Conservation (phyloP, 2,329 filamentous ascomycete genomes). For the Colletotrichum spaethianum region DNA sequence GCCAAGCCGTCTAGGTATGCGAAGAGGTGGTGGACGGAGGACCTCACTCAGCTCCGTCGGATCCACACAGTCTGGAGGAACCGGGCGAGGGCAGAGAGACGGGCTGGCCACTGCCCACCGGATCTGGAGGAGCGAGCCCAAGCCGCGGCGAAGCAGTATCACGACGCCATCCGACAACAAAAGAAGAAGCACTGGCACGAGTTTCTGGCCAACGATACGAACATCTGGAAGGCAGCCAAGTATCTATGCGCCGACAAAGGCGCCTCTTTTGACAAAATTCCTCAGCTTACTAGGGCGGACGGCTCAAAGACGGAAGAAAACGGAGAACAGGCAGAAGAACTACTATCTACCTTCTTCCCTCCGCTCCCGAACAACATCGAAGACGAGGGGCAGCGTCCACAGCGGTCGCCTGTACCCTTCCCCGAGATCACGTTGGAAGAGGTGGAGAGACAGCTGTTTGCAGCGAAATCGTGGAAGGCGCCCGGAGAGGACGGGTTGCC, state of each 20-base stretch:
- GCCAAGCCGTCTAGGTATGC: conserved; percentile 46
- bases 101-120: neutral
- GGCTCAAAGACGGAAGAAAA: conserved; percentile 39
- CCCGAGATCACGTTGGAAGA: conserved; percentile 38
- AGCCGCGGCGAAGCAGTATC: conserved; percentile 1
- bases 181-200: neutral
- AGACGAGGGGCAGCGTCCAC: neutral
- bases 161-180: conserved; percentile 1
- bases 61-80: conserved; percentile 49
- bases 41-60: conserved; percentile 47
- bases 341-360: neutral
- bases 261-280: conserved; percentile 45
- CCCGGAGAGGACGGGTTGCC: conserved; percentile 43
- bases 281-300: conserved; percentile 43
- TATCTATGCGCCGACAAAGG: conserved; percentile 45
- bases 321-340: conserved; percentile 33
- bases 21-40: conserved; percentile 49
- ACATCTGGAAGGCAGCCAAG: conserved; percentile 49
- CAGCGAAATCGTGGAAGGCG: conserved; percentile 45
- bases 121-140: neutral
- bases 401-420: neutral
- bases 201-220: conserved; percentile 38
- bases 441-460: conserved; percentile 42
- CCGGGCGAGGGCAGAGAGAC: conserved; percentile 42
- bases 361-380: neutral